Conservation (phyloP, 2,329 filamentous ascomycete genomes). For the Arthrinium phaeospermum region DNA sequence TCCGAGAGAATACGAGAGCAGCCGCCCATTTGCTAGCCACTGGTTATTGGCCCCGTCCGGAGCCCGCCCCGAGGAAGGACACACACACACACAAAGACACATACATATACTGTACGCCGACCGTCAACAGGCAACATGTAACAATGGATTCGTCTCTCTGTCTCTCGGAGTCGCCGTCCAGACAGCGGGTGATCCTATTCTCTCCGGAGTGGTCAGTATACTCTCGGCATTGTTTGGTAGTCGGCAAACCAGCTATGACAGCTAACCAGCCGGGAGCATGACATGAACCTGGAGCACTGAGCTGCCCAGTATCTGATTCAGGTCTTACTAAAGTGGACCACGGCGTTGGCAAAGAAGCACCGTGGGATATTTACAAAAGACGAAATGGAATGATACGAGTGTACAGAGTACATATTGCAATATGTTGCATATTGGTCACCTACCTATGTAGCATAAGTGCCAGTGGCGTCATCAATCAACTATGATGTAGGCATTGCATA, state of each 20-base stretch:
- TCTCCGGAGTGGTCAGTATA: background rate
- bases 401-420: background rate
- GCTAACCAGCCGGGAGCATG: background rate
- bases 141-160: background rate
- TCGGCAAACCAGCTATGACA: background rate
- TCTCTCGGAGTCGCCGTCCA: background rate
- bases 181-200: background rate
- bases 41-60: background rate
- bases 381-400: background rate
- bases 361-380: background rate
- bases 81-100: background rate
- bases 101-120: background rate
- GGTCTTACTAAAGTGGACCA: conserved; percentile 2
- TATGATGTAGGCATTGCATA: background rate
- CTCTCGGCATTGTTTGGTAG: background rate
- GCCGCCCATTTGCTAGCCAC: background rate
- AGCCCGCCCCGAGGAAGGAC: background rate
- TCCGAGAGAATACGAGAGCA: background rate
- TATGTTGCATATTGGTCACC: background rate
- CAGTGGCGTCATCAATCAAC: background rate
- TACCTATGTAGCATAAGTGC: background rate
- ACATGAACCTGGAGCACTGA: background rate
- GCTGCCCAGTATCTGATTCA: conserved; percentile 10
- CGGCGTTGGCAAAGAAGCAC: background rate
- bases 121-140: background rate